Base-by-base conservation (phyloP, 225 moss, liverwort and hornwort genomes). In the Polytrichum commune region DNA sequence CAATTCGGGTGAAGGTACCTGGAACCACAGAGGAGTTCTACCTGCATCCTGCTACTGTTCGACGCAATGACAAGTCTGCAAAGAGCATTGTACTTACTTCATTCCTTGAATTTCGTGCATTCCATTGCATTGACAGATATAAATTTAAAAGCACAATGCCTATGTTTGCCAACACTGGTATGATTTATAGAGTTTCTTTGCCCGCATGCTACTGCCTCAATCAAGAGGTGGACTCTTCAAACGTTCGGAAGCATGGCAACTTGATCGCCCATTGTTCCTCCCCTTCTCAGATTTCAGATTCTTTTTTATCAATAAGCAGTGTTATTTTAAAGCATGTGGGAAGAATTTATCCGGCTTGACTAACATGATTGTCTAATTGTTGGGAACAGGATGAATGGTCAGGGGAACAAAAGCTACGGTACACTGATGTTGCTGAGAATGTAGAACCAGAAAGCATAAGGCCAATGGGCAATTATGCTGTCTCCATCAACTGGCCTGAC, bases 401-500 rank as follows among this genome's bases (percentile, higher is more conserved):
- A 56, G 98, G 98, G 57, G 91, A 95, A 79, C 98, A 98, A 72
- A 81, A 77, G 74, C 61, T 98, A 55, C 84, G 76, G 30, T 93
- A 89, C 60, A 72, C 69, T 35, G 98, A 98, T 73, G 68, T 98
- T 72, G 32, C 85, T 2, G 95, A 98, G 54, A 85, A 83, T 71
- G 88, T 98, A 67, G 87, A 91, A 76, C 95, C 98, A 35, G 91
- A 90, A 80, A 93, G 91, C 72, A 89, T 95, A 78, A 88, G 92
- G 80, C 89, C 95, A 9, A 98, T 98, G 93, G 98, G 98, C 72
- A 98, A 98, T 78, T 98, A 95, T 78, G 98, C 95, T 7, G 95
- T 90, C 6, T 83, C 92, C 73, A 95, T 98, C 26, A 90, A 78
- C 67, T 98, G 98, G 98, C 95, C 98, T 22, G 98, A 90, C 82